Evolutionary conservation across 1,284 basidiomycete genomes (phyloP).

Genomic region (Moesziomyces parantarcticus): DNA sequence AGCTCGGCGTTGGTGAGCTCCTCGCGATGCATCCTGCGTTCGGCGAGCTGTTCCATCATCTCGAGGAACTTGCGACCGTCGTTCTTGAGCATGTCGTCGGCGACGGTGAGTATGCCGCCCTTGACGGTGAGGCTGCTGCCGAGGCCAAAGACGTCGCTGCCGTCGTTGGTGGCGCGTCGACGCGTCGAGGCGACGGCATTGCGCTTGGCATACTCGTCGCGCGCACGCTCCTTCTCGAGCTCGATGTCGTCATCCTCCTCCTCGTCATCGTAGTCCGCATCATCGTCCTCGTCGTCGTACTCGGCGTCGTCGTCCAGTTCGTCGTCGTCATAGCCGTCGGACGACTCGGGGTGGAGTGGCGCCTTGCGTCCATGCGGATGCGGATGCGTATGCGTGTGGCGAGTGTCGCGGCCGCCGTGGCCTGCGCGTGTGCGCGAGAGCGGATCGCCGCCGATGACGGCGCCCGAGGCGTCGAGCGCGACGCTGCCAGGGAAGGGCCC

Average conservation of each 20-base stretch:
- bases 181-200: constrained; percentile 26
- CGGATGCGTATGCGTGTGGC: constrained; percentile 51
- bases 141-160: constrained; percentile 80
- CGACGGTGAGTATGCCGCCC: constrained; percentile 96
- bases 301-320: constrained; percentile 63
- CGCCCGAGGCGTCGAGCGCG: constrained; percentile 86
- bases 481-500: constrained; percentile 98
- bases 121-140: constrained; percentile 83
- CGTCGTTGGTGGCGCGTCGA: constrained; percentile 34
- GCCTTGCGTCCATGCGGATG: constrained; percentile 40
- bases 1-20: constrained; percentile 72
- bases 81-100: constrained; percentile 96
- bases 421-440: constrained; percentile 54
- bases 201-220: constrained; percentile 58
- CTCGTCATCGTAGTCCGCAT: constrained; percentile 64
- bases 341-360: constrained; percentile 41
- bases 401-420: constrained; percentile 23
- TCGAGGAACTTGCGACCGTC: constrained; percentile 98
- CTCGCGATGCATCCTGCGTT: constrained; percentile 90
- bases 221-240: constrained; percentile 61
- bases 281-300: constrained; percentile 74
- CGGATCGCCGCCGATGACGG: constrained; percentile 78
- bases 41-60: constrained; percentile 99
- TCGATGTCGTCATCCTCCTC: constrained; percentile 61
- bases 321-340: constrained; percentile 60